These are phyloP conservation scores for Fusarium multiceps DNA, from an alignment of 2,329 filamentous ascomycete genomes.

Conservation along the genomic window DNA sequence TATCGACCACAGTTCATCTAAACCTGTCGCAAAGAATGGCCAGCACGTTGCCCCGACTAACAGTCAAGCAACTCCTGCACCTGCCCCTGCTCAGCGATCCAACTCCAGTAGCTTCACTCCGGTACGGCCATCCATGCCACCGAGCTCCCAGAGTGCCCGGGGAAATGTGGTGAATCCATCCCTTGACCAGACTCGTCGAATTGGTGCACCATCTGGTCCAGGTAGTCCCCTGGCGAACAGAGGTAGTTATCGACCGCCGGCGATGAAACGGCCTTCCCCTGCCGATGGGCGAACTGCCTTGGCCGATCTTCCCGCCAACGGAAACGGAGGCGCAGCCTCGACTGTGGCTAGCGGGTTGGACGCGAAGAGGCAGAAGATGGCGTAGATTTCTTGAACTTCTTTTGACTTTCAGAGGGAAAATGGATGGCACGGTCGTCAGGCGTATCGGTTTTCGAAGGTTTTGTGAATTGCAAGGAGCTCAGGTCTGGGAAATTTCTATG, in stretches of 20 bases:
- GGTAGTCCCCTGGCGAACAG: constrained; percentile 70
- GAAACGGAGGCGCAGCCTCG: constrained; percentile 38
- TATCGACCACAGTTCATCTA: constrained; percentile 82
- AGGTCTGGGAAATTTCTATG: constrained; percentile 33
- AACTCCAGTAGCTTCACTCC: constrained; percentile 47
- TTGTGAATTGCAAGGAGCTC: constrained; percentile 35
- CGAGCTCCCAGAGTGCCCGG: constrained; percentile 45
- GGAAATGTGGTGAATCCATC: constrained; percentile 64
- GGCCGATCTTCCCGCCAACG: constrained; percentile 63
- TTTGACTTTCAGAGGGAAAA: background rate
- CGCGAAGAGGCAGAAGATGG: constrained; percentile 64
- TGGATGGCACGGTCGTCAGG: constrained; percentile 26
- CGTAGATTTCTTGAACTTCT: constrained; percentile 39
- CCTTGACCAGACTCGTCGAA: constrained; percentile 65
- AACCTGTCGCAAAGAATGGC: constrained; percentile 72
- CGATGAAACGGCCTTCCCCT: constrained; percentile 64
- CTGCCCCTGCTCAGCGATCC: constrained; percentile 32
- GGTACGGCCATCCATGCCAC: constrained; percentile 45
- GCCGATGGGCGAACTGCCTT: constrained; percentile 58
- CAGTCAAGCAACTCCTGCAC: constrained; percentile 43
- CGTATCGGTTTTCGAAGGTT: constrained; percentile 26
- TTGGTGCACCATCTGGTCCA: constrained; percentile 66
- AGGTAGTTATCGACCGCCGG: constrained; percentile 68
- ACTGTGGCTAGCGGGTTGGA: constrained; percentile 52
- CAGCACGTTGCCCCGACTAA: constrained; percentile 62